phyloP scores from a whole-genome alignment of 2,329 filamentous ascomycete genomes.

The Colletotrichum nymphaeae region DNA sequence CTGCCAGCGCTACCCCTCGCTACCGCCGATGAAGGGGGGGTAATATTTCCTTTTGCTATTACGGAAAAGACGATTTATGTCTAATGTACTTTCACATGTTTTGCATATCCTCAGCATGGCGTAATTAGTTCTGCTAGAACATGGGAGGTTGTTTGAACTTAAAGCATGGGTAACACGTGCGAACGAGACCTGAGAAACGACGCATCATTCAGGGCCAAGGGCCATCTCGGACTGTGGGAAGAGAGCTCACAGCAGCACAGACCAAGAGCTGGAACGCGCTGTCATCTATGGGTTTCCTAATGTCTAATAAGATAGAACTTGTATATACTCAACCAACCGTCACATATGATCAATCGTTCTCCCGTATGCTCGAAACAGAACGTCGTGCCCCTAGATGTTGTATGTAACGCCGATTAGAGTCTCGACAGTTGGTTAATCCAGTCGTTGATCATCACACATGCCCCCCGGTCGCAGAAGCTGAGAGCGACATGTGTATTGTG shows the following conservation, averaged over 20 bases:
- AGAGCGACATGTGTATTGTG: too few species aligned
- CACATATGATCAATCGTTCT: not conserved
- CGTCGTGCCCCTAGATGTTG: not conserved
- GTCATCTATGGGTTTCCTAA: conserved; percentile 30
- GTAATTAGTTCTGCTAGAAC: not conserved
- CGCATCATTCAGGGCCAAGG: conserved; percentile 12
- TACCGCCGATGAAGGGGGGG: conserved; percentile 24
- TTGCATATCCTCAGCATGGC: not conserved
- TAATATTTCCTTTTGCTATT: not conserved
- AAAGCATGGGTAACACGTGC: not conserved
- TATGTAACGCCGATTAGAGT: not conserved
- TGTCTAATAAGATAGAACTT: conserved; percentile 33
- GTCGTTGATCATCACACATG: too few species aligned
- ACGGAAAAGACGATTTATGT: not conserved
- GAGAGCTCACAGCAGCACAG: conserved; percentile 39
- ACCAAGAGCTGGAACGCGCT: conserved; percentile 56
- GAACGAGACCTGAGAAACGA: conserved; percentile 27
- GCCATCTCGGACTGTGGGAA: not conserved
- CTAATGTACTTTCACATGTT: not conserved
- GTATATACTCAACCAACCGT: not conserved
- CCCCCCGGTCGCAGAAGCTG: too few species aligned
- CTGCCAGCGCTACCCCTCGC: conserved; percentile 36
- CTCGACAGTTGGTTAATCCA: too few species aligned
- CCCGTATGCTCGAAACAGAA: too few species aligned
- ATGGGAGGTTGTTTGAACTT: not conserved